These are phyloP conservation scores for Yamadazyma atlantica DNA, from an alignment of 1,139 yeast species.

Conservation along the genomic window DNA sequence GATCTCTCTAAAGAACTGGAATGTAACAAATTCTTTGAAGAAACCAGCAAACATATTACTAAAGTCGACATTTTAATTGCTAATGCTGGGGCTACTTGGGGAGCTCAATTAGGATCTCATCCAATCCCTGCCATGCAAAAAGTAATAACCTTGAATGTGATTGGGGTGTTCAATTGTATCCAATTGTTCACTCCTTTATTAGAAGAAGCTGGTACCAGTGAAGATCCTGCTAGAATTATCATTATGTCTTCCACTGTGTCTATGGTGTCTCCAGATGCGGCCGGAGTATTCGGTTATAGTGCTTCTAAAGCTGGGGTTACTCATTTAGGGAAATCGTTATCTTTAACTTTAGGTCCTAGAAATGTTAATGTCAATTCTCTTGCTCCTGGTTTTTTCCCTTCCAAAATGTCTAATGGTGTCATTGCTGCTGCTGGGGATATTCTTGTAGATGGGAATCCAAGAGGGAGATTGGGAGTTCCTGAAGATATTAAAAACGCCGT, in stretches of 20 bases:
- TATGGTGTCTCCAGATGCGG: conserved; percentile 43
- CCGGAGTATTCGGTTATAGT: conserved; percentile 65
- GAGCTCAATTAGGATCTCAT: conserved; percentile 61
- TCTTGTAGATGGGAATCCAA: conserved; percentile 54
- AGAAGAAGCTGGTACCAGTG: conserved; percentile 51
- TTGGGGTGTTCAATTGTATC: conserved; percentile 70
- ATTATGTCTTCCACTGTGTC: conserved; percentile 67
- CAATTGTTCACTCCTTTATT: conserved; percentile 62
- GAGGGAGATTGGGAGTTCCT: conserved; percentile 61
- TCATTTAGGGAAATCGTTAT: conserved; percentile 65
- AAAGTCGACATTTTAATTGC: conserved; percentile 67
- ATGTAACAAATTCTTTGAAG: conserved; percentile 44
- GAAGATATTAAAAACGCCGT: conserved; percentile 63
- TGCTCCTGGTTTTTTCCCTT: conserved; percentile 81
- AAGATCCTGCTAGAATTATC: conserved; percentile 66
- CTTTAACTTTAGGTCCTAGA: conserved; percentile 63
- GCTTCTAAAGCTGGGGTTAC: conserved; percentile 80
- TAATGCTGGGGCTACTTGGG: conserved; percentile 85
- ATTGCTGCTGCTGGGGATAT: conserved; percentile 54
- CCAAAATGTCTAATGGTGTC: conserved; percentile 73
- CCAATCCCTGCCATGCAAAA: conserved; percentile 64
- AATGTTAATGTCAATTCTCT: conserved; percentile 66
- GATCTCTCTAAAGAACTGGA: conserved; percentile 58
- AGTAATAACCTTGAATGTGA: conserved; percentile 63
- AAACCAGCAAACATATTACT: conserved; percentile 39